Evolutionary conservation across 208 protist genomes (phyloP), one percentile per base, ranked within the genome.

Genomic region (Trypanosoma caninum): DNA sequence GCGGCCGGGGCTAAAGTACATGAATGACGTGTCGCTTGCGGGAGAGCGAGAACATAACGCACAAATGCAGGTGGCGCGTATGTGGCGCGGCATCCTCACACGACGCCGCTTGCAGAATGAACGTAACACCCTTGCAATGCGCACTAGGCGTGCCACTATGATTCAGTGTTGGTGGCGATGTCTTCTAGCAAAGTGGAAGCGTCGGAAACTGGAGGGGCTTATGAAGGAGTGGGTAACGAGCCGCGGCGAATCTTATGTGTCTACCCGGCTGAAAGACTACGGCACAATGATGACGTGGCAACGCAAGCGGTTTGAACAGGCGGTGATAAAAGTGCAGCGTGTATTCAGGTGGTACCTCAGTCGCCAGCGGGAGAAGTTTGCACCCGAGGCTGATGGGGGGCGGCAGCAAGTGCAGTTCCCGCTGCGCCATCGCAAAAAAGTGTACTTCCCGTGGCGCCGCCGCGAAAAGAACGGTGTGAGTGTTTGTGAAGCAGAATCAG

Each of bases 111-210:
- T 89, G 42, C 69, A 62, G 3, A 77, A 81, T 58, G 72, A 63
- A 22, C 76, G 72, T 11, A 76, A 65, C 8, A 62, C 72, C 53
- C 62, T 75, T 3, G 47, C 72, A 23, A 59, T 80, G 47, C 67
- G 87, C 23, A 76, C 72, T 53, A 41, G 56, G n/a, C 80, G 80
- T 25, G 82, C 81, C 7, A 78, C 59, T 20, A 65, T 59, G 33
- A 88, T 91, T 48, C 87, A 94, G 70, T 87, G 84, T 72, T 94
- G 80, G 81, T 94, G 87, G 84, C 87, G 87, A 40, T 56, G 41
- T 18, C 34, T 86, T 14, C 47, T 53, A 16, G 78, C 87, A 2
- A 47, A 56, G 14, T 74, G 72, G 68, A 64, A 62, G 41, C 59
- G 52, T 14, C 59, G 67, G n/a, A 56, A 69, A 37, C 68, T 88